Conservation (phyloP, 257 asterid species). For the Linaria vulgaris region DNA sequence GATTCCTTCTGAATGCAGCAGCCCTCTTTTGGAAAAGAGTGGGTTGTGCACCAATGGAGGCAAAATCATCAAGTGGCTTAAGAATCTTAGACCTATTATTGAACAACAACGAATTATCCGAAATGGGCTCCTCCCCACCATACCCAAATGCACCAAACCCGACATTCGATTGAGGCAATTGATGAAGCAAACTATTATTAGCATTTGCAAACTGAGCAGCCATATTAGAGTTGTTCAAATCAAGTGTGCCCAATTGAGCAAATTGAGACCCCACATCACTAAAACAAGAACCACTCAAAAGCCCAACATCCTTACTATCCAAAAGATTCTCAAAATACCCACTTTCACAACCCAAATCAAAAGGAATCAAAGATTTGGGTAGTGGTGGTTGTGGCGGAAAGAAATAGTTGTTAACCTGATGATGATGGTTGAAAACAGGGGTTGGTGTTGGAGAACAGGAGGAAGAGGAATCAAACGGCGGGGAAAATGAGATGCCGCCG, state of each 20-base stretch:
- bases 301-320: constrained; percentile 22
- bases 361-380: constrained; percentile 40
- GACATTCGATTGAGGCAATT: constrained; percentile 30
- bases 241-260: constrained; percentile 33
- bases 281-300: constrained; percentile 34
- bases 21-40: constrained; percentile 95
- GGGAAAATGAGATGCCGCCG: constrained; percentile 48
- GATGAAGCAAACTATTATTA: constrained; percentile 29
- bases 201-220: constrained; percentile 32
- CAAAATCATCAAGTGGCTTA: constrained; percentile 73
- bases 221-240: constrained; percentile 15
- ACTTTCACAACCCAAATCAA: constrained; percentile 55
- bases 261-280: constrained; percentile 41
- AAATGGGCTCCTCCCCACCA: constrained; percentile 34
- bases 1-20: constrained; percentile 72
- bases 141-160: constrained; percentile 42
- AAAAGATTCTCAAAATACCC: constrained; percentile 61
- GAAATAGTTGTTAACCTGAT: constrained; percentile 56
- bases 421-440: constrained; percentile 45
- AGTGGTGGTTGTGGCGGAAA: constrained; percentile 15
- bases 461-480: constrained; percentile 68
- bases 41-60: constrained; percentile 73
- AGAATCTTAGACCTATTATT: constrained; percentile 62
- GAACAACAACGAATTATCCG: constrained; percentile 39
- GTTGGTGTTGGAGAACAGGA: constrained; percentile 82